These are phyloP conservation scores for Termitomyces sp. DNA, from an alignment of 768 basidiomycete species.

Conservation along the genomic window DNA sequence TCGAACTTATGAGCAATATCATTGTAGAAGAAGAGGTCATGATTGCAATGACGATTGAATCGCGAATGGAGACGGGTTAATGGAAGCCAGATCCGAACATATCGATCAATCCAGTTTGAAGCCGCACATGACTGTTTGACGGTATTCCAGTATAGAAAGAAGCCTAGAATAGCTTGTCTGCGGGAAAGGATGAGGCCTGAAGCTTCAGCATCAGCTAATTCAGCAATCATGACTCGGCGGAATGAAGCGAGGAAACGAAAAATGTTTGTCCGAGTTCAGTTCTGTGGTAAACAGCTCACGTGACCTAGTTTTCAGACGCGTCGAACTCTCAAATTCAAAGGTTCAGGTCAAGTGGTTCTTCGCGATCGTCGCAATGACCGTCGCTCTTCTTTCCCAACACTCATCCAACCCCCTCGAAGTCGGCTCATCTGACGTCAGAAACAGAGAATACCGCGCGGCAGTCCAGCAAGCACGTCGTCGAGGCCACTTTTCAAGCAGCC, in stretches of 20 bases:
- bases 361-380: slow-evolving; percentile 23
- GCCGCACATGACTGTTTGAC: not conserved
- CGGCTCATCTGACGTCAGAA: slow-evolving; percentile 52
- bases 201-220: too few relatives aligned
- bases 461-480: slow-evolving; percentile 19
- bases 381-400: slow-evolving; percentile 52
- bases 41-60: not conserved
- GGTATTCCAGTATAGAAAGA: not conserved
- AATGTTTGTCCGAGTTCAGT: too few relatives aligned
- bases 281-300: slow-evolving; percentile 1
- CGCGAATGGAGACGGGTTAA: not conserved
- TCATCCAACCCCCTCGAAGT: slow-evolving; percentile 73
- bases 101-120: too few relatives aligned
- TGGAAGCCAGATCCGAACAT: not conserved
- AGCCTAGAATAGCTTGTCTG: not conserved
- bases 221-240: too few relatives aligned
- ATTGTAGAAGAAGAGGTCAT: not conserved
- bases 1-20: not conserved
- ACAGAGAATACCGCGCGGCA: slow-evolving; percentile 37
- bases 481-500: slow-evolving; percentile 9
- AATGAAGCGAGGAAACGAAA: too few relatives aligned
- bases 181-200: not conserved
- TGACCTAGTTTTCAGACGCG: slow-evolving; percentile 11
- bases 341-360: not conserved
- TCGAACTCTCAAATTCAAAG: not conserved